These are phyloP conservation scores for Brassica carinata DNA, from an alignment of 345 rosid species.

Conservation along the genomic window DNA sequence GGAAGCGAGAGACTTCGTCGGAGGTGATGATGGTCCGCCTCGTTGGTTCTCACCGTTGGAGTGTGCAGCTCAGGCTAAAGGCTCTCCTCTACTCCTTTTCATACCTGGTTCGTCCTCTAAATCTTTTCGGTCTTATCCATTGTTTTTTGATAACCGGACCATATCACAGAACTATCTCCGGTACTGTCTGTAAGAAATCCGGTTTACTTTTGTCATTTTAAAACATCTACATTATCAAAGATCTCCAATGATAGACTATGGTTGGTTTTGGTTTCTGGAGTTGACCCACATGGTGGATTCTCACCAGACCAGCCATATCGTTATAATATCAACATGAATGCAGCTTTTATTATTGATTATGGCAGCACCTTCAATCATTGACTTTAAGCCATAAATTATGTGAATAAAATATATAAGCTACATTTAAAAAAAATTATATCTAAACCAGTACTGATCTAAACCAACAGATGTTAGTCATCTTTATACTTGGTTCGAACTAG, in stretches of 20 bases:
- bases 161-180: neutral
- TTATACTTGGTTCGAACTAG: neutral
- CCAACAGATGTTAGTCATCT: neutral
- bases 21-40: slow-evolving; percentile 56
- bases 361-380: neutral
- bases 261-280: neutral
- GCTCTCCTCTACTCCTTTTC: slow-evolving; percentile 58
- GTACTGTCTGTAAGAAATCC: neutral
- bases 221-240: neutral
- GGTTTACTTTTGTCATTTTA: neutral
- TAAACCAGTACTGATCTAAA: too few species aligned
- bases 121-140: neutral
- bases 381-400: neutral
- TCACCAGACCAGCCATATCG: neutral
- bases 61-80: slow-evolving; percentile 31
- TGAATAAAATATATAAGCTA: neutral
- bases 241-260: neutral
- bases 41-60: slow-evolving; percentile 74
- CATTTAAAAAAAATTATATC: neutral
- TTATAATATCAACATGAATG: neutral
- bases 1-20: slow-evolving; percentile 28
- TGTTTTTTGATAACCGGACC: neutral
- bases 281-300: neutral
- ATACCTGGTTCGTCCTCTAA: slow-evolving; percentile 49
- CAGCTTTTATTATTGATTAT: neutral